These are phyloP conservation scores for Candida freyschussii DNA, from an alignment of 1,139 yeast species.

Conservation along the genomic window DNA sequence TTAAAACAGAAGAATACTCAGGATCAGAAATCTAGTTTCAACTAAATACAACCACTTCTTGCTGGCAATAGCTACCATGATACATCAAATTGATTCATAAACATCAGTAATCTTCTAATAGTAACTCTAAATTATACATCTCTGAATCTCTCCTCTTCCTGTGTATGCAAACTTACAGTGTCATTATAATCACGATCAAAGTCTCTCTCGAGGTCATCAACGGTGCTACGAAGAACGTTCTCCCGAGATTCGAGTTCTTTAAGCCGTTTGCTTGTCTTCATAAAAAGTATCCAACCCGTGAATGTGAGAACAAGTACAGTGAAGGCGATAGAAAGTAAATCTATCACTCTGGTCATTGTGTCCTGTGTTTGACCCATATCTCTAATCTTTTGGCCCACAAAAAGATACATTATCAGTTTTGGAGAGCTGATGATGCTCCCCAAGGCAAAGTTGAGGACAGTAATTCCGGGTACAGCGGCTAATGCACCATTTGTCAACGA, in stretches of 20 bases:
- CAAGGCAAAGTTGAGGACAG: conserved; percentile 53
- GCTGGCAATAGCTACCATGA: too few species aligned
- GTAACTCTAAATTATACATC: conserved; percentile 1
- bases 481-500: conserved; percentile 89
- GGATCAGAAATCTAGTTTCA: conserved; percentile 7
- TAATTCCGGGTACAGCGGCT: conserved; percentile 76
- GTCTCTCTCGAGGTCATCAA: conserved; percentile 15
- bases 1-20: conserved; percentile 17
- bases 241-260: conserved; percentile 26
- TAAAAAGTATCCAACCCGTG: conserved; percentile 71
- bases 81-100: neutral
- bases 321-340: conserved; percentile 54
- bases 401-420: conserved; percentile 69
- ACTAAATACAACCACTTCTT: too few species aligned
- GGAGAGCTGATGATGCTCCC: conserved; percentile 81
- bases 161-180: conserved; percentile 13
- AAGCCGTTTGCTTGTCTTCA: conserved; percentile 39
- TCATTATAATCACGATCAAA: conserved; percentile 10
- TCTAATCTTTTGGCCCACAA: conserved; percentile 74
- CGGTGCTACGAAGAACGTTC: conserved; percentile 6
- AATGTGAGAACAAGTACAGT: conserved; percentile 53
- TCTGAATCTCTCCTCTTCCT: conserved; percentile 7
- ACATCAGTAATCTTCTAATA: neutral
- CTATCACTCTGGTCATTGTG: conserved; percentile 49
- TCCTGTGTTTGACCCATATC: conserved; percentile 62